Percentiles rank a stretch among this genome's conserved stretches.
These are phyloP conservation scores for Podaxis sp. DNA, from an alignment of 768 basidiomycete species.

Conservation along the genomic window DNA sequence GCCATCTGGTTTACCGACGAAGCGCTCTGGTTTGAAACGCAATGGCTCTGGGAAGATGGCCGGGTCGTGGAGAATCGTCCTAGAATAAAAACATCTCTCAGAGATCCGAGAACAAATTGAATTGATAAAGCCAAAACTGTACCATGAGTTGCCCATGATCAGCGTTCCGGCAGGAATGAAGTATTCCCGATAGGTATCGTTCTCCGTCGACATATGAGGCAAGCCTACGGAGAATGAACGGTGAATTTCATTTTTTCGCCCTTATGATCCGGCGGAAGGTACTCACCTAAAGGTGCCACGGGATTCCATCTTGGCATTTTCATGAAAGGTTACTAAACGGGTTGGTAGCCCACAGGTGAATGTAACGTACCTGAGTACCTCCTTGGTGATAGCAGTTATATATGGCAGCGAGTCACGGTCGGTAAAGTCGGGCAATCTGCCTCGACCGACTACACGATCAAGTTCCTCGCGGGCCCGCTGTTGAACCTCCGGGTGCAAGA, in stretches of 20 bases:
- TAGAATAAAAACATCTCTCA: conserved; percentile 15
- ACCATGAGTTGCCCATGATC: conserved; percentile 41
- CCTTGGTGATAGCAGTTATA: conserved; percentile 35
- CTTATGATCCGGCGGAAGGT: not conserved
- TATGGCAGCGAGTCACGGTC: conserved; percentile 33
- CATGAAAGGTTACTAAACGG: not conserved
- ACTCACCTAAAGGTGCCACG: conserved; percentile 25
- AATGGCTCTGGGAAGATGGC: conserved; percentile 39
- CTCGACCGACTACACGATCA: conserved; percentile 24
- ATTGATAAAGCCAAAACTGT: not conserved
- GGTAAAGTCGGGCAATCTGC: conserved; percentile 24
- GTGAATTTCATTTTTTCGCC: not conserved
- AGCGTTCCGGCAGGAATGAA: conserved; percentile 42
- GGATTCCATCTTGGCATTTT: conserved; percentile 23
- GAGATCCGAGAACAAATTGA: not conserved
- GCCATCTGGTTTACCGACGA: conserved; percentile 23
- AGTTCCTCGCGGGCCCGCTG: conserved; percentile 27
- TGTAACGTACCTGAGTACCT: conserved; percentile 27
- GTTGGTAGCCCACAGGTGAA: not conserved
- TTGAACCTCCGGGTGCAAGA: conserved; percentile 31
- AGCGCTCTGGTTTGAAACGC: conserved; percentile 47
- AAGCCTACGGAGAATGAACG: conserved; percentile 18
- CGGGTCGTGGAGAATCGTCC: conserved; percentile 50
- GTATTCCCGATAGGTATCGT: conserved; percentile 40
- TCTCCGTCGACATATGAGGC: conserved; percentile 33